Evolutionary conservation across 768 basidiomycete species (phyloP).

Genomic region (Tricholoma saponaceum): DNA sequence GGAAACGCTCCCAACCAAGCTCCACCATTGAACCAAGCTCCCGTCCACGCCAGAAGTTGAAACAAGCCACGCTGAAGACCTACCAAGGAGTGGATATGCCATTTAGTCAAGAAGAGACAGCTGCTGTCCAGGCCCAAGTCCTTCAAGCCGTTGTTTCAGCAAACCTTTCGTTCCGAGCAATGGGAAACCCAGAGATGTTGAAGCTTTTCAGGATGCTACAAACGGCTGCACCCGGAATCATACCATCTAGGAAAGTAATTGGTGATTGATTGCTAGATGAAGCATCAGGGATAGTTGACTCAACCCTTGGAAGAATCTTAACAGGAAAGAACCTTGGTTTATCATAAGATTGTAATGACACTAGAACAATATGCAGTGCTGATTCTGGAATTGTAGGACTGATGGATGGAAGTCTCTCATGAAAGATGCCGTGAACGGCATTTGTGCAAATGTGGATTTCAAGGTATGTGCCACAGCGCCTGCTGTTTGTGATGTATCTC

Average conservation of each 20-base stretch:
- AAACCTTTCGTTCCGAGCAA: background rate
- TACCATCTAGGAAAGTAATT: background rate
- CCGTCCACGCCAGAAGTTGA: background rate
- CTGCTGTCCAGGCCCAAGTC: background rate
- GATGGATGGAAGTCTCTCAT: background rate
- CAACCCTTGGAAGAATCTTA: background rate
- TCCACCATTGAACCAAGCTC: background rate
- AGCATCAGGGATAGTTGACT: background rate
- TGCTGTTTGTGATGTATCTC: background rate
- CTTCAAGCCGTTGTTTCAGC: background rate
- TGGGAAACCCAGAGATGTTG: no score
- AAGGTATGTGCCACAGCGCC: background rate
- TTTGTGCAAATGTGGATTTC: background rate
- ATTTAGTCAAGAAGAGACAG: background rate
- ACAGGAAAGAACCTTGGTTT: background rate
- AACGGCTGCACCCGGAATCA: background rate
- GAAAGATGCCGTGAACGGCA: background rate
- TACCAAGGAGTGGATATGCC: background rate
- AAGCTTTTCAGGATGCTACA: background rate
- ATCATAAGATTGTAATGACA: background rate
- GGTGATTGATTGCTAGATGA: background rate
- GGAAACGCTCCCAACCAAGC: background rate
- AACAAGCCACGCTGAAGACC: background rate
- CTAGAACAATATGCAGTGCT: background rate
- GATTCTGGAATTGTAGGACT: background rate